These are phyloP conservation scores for Lentinula sp. DNA, from an alignment of 768 basidiomycete genomes.

Conservation along the genomic window DNA sequence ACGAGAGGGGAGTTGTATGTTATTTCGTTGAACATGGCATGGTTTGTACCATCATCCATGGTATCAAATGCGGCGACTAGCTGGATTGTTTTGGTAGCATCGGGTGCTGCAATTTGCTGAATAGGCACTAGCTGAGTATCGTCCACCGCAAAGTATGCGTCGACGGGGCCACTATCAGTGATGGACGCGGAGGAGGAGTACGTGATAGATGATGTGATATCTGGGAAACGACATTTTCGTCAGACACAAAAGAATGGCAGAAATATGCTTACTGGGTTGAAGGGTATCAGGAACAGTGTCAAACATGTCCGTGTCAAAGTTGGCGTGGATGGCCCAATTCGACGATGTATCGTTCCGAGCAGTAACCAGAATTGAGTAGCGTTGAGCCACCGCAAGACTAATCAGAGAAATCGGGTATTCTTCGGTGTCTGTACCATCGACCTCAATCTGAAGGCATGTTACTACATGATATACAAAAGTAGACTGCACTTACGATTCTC, in stretches of 20 bases:
- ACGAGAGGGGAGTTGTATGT: slow-evolving; percentile 67
- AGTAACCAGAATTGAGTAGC: slow-evolving; percentile 89
- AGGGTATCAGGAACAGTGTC: slow-evolving; percentile 70
- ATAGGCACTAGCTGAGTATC: slow-evolving; percentile 71
- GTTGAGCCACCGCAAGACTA: slow-evolving; percentile 79
- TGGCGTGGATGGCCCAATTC: slow-evolving; percentile 89
- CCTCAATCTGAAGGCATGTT: slow-evolving; percentile 46
- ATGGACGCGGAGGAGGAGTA: slow-evolving; percentile 53
- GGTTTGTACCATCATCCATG: slow-evolving; percentile 82
- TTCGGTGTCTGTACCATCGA: slow-evolving; percentile 77
- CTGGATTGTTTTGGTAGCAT: slow-evolving; percentile 52
- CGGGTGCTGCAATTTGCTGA: slow-evolving; percentile 39
- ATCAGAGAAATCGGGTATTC: slow-evolving; percentile 68
- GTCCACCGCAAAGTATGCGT: slow-evolving; percentile 54
- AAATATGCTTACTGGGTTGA: slow-evolving; percentile 55
- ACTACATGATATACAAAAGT: background rate
- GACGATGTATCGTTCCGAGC: slow-evolving; percentile 79
- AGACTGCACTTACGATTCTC: slow-evolving; percentile 34
- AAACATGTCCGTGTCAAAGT: slow-evolving; percentile 91
- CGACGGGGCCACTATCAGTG: slow-evolving; percentile 47
- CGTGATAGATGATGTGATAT: slow-evolving; percentile 78
- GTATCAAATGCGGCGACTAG: slow-evolving; percentile 79
- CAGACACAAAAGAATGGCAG: background rate
- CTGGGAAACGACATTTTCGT: slow-evolving; percentile 25
- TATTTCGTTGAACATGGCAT: slow-evolving; percentile 66